phyloP scores from a whole-genome alignment of 345 rosid species.

The Durio zibethinus region DNA sequence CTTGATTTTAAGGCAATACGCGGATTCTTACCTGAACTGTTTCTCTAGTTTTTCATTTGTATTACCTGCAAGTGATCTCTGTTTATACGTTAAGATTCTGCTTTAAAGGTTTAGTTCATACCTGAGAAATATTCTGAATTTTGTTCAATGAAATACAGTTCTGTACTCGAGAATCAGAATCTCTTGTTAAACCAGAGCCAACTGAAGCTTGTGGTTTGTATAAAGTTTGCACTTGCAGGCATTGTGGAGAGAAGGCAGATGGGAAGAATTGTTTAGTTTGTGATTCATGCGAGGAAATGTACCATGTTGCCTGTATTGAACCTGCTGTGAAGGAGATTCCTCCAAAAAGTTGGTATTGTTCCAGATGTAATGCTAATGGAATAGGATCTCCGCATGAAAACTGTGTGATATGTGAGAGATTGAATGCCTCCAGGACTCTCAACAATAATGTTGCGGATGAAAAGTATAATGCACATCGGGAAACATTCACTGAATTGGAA shows the following conservation, averaged over 20 bases:
- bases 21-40: background rate
- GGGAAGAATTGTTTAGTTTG: constrained; percentile 67
- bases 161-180: constrained; percentile 29
- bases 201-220: constrained; percentile 30
- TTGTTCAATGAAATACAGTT: constrained; percentile 35
- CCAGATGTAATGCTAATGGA: constrained; percentile 54
- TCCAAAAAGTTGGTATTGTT: constrained; percentile 71
- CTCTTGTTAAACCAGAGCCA: constrained; percentile 44
- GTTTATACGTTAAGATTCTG: constrained; percentile 4
- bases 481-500: constrained; percentile 30
- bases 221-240: constrained; percentile 48
- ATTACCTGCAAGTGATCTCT: background rate
- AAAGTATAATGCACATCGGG: constrained; percentile 26
- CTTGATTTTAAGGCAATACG: background rate
- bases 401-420: constrained; percentile 68
- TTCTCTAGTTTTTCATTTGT: constrained; percentile 12
- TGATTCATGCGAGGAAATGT: constrained; percentile 82
- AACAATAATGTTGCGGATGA: constrained; percentile 28
- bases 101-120: background rate
- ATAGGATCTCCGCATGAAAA: constrained; percentile 64
- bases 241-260: constrained; percentile 65
- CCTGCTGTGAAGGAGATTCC: constrained; percentile 67
- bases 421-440: constrained; percentile 40
- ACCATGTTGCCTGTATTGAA: constrained; percentile 76
- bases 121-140: constrained; percentile 8